Conservation (phyloP, 805 yeast genomes). For the Wickerhamiella vanderwaltii region DNA sequence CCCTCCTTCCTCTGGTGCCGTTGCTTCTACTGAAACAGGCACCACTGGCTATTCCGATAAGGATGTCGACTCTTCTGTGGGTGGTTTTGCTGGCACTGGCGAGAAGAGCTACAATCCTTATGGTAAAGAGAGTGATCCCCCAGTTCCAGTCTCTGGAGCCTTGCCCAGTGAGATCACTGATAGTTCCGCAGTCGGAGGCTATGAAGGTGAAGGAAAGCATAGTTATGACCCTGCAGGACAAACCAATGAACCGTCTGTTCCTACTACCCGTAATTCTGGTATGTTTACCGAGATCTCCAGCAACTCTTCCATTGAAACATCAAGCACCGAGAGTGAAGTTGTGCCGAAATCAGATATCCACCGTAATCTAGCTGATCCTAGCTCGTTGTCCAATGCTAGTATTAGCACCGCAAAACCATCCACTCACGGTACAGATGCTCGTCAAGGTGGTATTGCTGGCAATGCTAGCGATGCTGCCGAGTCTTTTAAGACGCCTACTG, state of each 20-base stretch:
- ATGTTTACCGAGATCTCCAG: conserved; percentile 7
- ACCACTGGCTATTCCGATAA: background rate
- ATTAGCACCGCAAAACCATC: background rate
- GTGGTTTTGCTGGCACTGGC: background rate
- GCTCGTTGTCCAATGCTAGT: background rate
- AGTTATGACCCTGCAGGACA: background rate
- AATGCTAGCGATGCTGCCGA: background rate
- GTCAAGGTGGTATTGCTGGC: background rate
- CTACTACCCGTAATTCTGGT: background rate
- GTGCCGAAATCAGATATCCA: background rate
- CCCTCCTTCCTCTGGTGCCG: conserved; percentile 1
- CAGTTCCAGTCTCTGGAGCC: conserved; percentile 1
- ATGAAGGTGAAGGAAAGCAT: background rate
- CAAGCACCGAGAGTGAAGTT: background rate
- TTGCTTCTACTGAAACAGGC: background rate
- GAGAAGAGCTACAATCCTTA: conserved; percentile 2
- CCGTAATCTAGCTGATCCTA: conserved; percentile 1
- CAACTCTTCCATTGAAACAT: conserved; percentile 2
- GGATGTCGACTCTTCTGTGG: background rate
- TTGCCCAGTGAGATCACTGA: background rate
- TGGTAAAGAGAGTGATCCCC: conserved; percentile 4
- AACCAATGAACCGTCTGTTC: background rate
- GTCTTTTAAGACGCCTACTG: background rate
- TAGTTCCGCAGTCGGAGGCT: background rate
- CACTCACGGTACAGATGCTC: background rate